phyloP scores from a whole-genome alignment of 768 basidiomycete species.

The Hemileccinum rubropunctum region DNA sequence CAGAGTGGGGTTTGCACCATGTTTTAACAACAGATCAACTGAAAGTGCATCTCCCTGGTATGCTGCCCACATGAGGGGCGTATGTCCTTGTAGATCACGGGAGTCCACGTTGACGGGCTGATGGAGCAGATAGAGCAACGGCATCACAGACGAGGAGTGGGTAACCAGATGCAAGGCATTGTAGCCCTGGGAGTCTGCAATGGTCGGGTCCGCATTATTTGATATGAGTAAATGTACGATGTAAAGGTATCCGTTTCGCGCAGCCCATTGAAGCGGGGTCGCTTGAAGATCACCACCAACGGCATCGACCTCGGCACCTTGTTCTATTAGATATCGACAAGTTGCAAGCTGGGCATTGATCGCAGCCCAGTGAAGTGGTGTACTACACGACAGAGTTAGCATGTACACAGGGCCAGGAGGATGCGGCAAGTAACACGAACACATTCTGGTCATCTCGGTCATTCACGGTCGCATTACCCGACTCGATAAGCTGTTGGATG shows the following conservation, averaged over 20 bases:
- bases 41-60: constrained; percentile 98
- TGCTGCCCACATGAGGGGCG: constrained; percentile 97
- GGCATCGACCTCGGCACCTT: constrained; percentile 94
- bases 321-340: constrained; percentile 83
- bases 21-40: constrained; percentile 84
- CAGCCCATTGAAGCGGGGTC: constrained; percentile 98
- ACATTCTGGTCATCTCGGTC: constrained; percentile 90
- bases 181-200: constrained; percentile 92
- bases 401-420: neutral
- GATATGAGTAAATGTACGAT: constrained; percentile 89
- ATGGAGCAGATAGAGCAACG: constrained; percentile 85
- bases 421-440: constrained; percentile 18
- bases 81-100: constrained; percentile 89
- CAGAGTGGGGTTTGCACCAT: constrained; percentile 77
- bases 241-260: constrained; percentile 94
- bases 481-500: constrained; percentile 65
- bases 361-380: constrained; percentile 96
- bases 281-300: constrained; percentile 92
- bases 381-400: constrained; percentile 32
- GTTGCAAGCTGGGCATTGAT: constrained; percentile 94
- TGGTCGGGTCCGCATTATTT: constrained; percentile 89
- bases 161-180: constrained; percentile 94
- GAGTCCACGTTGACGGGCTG: constrained; percentile 93
- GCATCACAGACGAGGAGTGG: constrained; percentile 93
- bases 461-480: constrained; percentile 64